These are phyloP conservation scores for Russula foetens DNA, from an alignment of 768 basidiomycete genomes.

Conservation along the genomic window DNA sequence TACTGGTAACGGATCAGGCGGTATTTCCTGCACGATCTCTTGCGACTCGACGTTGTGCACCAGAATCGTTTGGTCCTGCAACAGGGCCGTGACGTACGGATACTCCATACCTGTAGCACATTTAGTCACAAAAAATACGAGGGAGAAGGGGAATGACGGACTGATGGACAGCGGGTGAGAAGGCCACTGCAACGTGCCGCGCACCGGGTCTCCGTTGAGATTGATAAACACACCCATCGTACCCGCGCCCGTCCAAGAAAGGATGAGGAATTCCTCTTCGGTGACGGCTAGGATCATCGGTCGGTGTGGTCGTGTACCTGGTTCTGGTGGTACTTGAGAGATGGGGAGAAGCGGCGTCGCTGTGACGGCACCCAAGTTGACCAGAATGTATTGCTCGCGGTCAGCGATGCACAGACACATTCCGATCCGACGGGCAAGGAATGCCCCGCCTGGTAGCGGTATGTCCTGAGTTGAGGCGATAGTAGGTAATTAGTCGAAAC, in stretches of 20 bases:
- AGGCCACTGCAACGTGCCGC: slow-evolving; percentile 85
- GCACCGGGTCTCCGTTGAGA: slow-evolving; percentile 76
- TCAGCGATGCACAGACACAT: slow-evolving; percentile 68
- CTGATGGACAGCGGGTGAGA: slow-evolving; percentile 69
- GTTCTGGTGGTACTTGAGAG: slow-evolving; percentile 49
- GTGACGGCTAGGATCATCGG: slow-evolving; percentile 71
- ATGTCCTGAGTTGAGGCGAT: slow-evolving; percentile 47
- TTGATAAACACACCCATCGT: slow-evolving; percentile 86
- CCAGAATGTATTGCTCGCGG: slow-evolving; percentile 60
- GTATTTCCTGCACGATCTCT: slow-evolving; percentile 58
- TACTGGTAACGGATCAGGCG: slow-evolving; percentile 31
- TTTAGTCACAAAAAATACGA: background rate
- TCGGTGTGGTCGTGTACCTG: slow-evolving; percentile 35
- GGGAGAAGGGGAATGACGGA: slow-evolving; percentile 32
- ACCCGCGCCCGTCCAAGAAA: slow-evolving; percentile 74
- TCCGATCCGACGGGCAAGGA: slow-evolving; percentile 54
- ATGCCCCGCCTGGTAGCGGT: slow-evolving; percentile 50
- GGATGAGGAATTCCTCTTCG: slow-evolving; percentile 75
- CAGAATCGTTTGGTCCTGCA: slow-evolving; percentile 72
- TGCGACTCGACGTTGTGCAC: slow-evolving; percentile 78
- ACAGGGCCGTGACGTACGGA: slow-evolving; percentile 70
- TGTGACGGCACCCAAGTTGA: slow-evolving; percentile 67
- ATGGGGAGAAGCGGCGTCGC: slow-evolving; percentile 71
- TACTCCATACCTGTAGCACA: slow-evolving; percentile 58
- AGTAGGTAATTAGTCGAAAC: background rate